Conservation (phyloP, 345 rosid species). For the Arabis alpina region DNA sequence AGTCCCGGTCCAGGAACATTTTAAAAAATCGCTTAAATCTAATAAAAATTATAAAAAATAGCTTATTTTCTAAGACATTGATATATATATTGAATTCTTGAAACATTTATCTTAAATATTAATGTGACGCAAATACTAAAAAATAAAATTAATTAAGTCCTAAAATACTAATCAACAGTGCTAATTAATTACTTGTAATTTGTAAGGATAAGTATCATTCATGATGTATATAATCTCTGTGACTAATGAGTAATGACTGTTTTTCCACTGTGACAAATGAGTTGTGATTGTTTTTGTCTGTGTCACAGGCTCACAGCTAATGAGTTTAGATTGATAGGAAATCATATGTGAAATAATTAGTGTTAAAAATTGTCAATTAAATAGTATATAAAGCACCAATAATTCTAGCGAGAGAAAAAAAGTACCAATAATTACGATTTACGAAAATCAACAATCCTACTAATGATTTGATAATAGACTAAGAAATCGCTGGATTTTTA, state of each 20-base stretch:
- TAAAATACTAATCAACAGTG: too few relatives aligned
- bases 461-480: constrained; percentile 24
- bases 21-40: too few relatives aligned
- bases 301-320: not conserved
- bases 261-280: not conserved
- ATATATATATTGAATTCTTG: not conserved
- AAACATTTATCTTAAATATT: not conserved
- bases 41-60: too few relatives aligned
- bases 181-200: too few relatives aligned
- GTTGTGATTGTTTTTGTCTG: not conserved
- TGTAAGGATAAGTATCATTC: not conserved
- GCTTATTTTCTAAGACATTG: too few relatives aligned
- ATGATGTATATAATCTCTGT: not conserved
- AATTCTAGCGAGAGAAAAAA: not conserved
- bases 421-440: constrained; percentile 7
- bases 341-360: not conserved
- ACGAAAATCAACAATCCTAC: not conserved
- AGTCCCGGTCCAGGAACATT: too few relatives aligned
- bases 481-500: not conserved
- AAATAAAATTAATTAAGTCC: too few relatives aligned
- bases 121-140: not conserved
- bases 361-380: not conserved
- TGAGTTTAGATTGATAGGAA: not conserved
- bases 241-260: not conserved
- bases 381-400: constrained; percentile 27